These are phyloP conservation scores for Diplodia corticola DNA, from an alignment of 2,329 filamentous ascomycete genomes.

Conservation along the genomic window DNA sequence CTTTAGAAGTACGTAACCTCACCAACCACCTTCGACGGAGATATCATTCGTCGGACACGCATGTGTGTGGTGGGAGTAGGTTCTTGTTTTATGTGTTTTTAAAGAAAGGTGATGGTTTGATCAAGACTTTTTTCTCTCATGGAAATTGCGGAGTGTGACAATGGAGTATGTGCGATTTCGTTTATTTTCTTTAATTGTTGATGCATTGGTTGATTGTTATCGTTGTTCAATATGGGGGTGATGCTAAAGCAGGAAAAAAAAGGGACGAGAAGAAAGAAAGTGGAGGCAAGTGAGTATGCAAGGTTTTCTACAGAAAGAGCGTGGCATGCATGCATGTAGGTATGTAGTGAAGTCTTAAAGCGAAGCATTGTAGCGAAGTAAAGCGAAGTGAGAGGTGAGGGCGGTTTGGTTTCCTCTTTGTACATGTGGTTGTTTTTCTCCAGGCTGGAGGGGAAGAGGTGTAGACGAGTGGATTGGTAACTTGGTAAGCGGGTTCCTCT, in stretches of 20 bases:
- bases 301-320: no score
- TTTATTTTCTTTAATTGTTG: neutral
- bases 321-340: neutral
- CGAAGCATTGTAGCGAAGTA: no score
- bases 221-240: no score
- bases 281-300: neutral
- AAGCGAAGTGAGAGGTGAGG: no score
- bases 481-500: no score
- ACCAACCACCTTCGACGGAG: neutral
- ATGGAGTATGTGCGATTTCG: neutral
- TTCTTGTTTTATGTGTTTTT: neutral
- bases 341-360: no score
- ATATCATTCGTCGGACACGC: neutral
- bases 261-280: neutral
- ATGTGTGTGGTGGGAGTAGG: neutral
- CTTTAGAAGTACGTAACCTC: neutral
- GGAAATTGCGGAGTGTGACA: neutral
- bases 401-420: no score
- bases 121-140: neutral
- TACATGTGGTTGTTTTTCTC: no score
- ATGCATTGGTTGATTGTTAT: neutral
- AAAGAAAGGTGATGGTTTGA: neutral
- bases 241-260: no score
- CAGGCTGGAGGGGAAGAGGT: no score
- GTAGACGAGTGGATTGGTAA: no score